These are phyloP conservation scores for Entoloma clypeatum DNA, from an alignment of 1,284 basidiomycete genomes.

Conservation along the genomic window DNA sequence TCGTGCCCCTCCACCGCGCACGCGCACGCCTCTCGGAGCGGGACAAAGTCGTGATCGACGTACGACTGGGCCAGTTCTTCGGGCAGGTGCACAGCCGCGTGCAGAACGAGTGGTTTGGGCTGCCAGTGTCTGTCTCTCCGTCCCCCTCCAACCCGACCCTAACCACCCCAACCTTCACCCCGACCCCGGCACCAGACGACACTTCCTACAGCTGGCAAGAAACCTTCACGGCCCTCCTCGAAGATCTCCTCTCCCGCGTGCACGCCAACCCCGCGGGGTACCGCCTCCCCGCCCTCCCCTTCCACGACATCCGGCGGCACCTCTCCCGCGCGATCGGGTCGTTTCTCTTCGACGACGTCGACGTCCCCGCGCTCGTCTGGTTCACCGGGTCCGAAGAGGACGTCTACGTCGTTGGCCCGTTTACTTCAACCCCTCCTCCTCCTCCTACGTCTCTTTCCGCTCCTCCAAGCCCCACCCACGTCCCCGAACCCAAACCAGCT, in stretches of 20 bases:
- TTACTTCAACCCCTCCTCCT: slow-evolving; percentile 17
- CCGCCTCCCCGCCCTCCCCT: slow-evolving; percentile 31
- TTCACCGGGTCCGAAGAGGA: slow-evolving; percentile 55
- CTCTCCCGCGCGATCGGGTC: slow-evolving; percentile 67
- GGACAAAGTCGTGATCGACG: slow-evolving; percentile 47
- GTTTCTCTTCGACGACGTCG: slow-evolving; percentile 71
- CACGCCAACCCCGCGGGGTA: slow-evolving; percentile 23
- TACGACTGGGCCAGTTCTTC: slow-evolving; percentile 54
- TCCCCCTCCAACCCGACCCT: no score
- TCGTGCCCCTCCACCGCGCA: slow-evolving; percentile 37
- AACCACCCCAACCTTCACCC: slow-evolving; percentile 32
- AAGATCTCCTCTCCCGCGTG: slow-evolving; percentile 44
- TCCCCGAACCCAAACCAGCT: no score
- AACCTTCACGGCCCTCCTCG: slow-evolving; percentile 57
- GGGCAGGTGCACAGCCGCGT: slow-evolving; percentile 56
- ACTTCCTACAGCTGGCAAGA: slow-evolving; percentile 66
- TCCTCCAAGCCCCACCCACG: no score
- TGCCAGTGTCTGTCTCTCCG: no score
- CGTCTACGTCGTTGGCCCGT: slow-evolving; percentile 37
- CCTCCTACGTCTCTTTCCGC: background rate
- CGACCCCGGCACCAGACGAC: slow-evolving; percentile 17
- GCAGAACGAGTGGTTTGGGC: slow-evolving; percentile 75
- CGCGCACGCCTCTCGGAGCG: slow-evolving; percentile 39
- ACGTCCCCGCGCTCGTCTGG: slow-evolving; percentile 62
- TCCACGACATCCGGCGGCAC: slow-evolving; percentile 42